A percentile compares a stretch with the other conserved stretches of the same genome.
Conservation (phyloP, 805 yeast species). For the Wickerhamomyces chaumierensis region DNA sequence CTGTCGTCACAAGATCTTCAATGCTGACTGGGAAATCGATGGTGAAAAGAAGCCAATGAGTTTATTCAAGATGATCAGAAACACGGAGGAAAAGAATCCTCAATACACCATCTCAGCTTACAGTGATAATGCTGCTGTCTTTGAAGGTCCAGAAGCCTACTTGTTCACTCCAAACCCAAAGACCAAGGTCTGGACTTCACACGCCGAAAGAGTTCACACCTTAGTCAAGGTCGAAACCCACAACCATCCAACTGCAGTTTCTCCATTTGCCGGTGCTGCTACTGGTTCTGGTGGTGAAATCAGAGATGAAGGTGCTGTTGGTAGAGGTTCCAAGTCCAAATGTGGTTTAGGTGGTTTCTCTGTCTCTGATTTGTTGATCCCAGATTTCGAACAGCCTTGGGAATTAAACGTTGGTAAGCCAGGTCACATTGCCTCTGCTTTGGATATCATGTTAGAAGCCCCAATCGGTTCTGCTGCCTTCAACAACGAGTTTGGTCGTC, state of each 20-base stretch:
- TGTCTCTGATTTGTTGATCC: conserved; percentile 83
- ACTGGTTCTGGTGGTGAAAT: conserved; percentile 99
- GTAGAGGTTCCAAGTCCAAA: conserved; percentile 94
- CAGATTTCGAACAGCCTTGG: conserved; percentile 87
- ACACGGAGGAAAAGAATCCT: conserved; percentile 75
- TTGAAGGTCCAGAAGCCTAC: conserved; percentile 72
- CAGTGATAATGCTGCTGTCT: conserved; percentile 95
- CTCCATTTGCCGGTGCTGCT: conserved; percentile 99
- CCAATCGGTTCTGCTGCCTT: conserved; percentile 97
- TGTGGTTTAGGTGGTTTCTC: conserved; percentile 93
- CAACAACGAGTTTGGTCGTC: conserved; percentile 98
- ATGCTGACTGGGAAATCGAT: conserved; percentile 97
- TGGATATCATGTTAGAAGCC: conserved; percentile 94
- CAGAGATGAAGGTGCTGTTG: conserved; percentile 99
- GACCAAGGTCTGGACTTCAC: conserved; percentile 63
- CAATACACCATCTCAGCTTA: conserved; percentile 86
- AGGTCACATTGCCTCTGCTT: conserved; percentile 79
- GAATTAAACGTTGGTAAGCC: conserved; percentile 85
- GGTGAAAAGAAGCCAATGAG: conserved; percentile 62
- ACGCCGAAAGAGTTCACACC: conserved; percentile 73
- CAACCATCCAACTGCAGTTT: conserved; percentile 98
- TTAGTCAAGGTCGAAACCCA: conserved; percentile 96
- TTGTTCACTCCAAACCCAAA: conserved; percentile 68
- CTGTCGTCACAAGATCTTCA: conserved; percentile 97
- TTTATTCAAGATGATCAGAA: conserved; percentile 89